Evolutionary conservation across 768 basidiomycete species (phyloP).

Genomic region (Suillus hirtellus): DNA sequence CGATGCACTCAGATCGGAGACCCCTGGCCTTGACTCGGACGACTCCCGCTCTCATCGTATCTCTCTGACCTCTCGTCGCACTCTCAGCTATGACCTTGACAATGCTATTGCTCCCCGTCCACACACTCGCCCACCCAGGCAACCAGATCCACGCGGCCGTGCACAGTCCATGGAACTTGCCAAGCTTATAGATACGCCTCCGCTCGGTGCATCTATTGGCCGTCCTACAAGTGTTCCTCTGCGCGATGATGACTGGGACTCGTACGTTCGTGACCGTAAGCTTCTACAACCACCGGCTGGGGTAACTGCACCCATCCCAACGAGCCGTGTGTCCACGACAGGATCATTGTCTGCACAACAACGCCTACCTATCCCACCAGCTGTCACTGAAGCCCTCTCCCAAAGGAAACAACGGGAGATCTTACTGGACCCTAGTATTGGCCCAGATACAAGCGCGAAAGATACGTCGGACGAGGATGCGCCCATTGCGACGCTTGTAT

Average conservation of each 20-base stretch:
- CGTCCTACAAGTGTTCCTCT: conserved; percentile 76
- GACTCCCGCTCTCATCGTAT: conserved; percentile 65
- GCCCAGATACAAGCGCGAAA: conserved; percentile 31
- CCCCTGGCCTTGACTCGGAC: conserved; percentile 46
- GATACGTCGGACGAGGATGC: conserved; percentile 37
- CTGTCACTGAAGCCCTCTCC: conserved; percentile 73
- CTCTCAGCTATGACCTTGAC: conserved; percentile 66
- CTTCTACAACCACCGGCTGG: conserved; percentile 83
- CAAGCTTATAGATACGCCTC: conserved; percentile 42
- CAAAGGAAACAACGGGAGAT: conserved; percentile 74
- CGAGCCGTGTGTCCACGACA: conserved; percentile 45
- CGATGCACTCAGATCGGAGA: conserved; percentile 71
- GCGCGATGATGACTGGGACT: conserved; percentile 81
- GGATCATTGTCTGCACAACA: conserved; percentile 24
- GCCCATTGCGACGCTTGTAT: conserved; percentile 28
- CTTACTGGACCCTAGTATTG: conserved; percentile 47
- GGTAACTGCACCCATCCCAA: conserved; percentile 73
- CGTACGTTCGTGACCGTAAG: conserved; percentile 82
- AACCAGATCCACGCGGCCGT: conserved; percentile 64
- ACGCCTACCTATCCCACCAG: conserved; percentile 61
- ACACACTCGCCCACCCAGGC: conserved; percentile 71
- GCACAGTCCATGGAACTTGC: conserved; percentile 75
- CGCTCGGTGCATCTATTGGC: conserved; percentile 54
- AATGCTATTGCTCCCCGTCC: conserved; percentile 49
- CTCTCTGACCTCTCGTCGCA: conserved; percentile 67